These are phyloP conservation scores for Filosporella fistucella DNA, from an alignment of 495 filamentous ascomycete genomes.

Conservation along the genomic window DNA sequence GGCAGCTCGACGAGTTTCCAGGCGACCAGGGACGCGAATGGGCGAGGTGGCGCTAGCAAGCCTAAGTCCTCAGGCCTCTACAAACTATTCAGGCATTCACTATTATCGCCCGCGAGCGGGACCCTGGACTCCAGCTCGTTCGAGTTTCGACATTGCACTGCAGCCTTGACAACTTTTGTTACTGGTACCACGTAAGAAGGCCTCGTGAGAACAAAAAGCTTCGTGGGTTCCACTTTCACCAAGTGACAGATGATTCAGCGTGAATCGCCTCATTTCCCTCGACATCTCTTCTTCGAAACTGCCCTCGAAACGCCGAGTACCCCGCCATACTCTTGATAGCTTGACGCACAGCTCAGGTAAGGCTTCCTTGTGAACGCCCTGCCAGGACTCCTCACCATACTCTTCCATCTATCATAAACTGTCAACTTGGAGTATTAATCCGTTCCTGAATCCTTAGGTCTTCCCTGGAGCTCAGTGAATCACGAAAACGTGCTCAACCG, in stretches of 20 bases:
- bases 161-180: background rate
- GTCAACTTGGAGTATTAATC: background rate
- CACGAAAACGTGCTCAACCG: background rate
- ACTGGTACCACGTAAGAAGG: slow-evolving; percentile 23
- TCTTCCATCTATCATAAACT: background rate
- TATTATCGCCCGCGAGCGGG: no score
- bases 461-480: background rate
- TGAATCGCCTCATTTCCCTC: background rate
- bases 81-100: no score
- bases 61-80: no score
- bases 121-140: no score
- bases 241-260: background rate
- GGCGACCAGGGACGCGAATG: no score
- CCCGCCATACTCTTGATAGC: slow-evolving; percentile 10
- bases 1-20: no score
- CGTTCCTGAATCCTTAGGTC: background rate
- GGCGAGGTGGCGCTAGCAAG: no score
- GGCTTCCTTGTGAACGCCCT: slow-evolving; percentile 14
- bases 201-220: no score
- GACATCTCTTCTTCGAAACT: background rate
- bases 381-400: slow-evolving; percentile 2
- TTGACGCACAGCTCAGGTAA: slow-evolving; percentile 4
- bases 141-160: background rate
- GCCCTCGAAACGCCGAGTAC: slow-evolving; percentile 11
- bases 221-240: no score